Evolutionary conservation across 805 yeast species (phyloP).

Genomic region (Kuraishia ogatae): DNA sequence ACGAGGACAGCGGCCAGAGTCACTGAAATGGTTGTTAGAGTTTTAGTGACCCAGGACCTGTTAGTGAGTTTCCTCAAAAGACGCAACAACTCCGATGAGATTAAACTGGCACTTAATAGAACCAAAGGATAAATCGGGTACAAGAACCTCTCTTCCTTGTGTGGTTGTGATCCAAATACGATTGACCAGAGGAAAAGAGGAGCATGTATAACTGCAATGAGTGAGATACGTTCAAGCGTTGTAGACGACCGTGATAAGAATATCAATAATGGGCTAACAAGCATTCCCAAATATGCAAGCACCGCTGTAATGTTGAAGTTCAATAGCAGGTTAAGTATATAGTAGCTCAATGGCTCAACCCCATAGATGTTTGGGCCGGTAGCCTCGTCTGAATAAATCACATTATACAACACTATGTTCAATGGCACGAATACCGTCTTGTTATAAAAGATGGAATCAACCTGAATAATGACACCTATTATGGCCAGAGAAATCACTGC

Average conservation of each 20-base stretch:
- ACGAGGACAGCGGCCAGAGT: constrained; percentile 4
- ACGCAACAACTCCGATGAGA: constrained; percentile 16
- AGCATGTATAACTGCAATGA: constrained; percentile 18
- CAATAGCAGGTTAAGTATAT: constrained; percentile 55
- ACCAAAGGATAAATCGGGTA: constrained; percentile 78
- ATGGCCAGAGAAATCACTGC: constrained; percentile 8
- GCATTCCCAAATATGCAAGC: constrained; percentile 30
- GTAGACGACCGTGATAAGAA: not conserved
- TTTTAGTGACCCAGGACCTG: not conserved
- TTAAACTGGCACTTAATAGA: constrained; percentile 51
- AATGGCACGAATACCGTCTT: constrained; percentile 61
- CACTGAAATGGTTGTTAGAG: not conserved
- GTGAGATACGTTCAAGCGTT: constrained; percentile 5
- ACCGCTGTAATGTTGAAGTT: constrained; percentile 59
- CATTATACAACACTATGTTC: constrained; percentile 80
- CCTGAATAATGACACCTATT: constrained; percentile 9
- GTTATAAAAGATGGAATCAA: constrained; percentile 59
- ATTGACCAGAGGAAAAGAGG: constrained; percentile 62
- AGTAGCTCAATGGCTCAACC: constrained; percentile 69
- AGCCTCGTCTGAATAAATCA: constrained; percentile 51
- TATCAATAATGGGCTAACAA: constrained; percentile 19
- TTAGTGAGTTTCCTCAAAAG: constrained; percentile 1
- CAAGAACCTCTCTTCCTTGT: constrained; percentile 87
- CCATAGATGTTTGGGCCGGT: constrained; percentile 92
- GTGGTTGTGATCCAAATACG: constrained; percentile 70